Evolutionary conservation across 371 early-diverging fungal species (phyloP).

Genomic region (Rhizomucor miehei): DNA sequence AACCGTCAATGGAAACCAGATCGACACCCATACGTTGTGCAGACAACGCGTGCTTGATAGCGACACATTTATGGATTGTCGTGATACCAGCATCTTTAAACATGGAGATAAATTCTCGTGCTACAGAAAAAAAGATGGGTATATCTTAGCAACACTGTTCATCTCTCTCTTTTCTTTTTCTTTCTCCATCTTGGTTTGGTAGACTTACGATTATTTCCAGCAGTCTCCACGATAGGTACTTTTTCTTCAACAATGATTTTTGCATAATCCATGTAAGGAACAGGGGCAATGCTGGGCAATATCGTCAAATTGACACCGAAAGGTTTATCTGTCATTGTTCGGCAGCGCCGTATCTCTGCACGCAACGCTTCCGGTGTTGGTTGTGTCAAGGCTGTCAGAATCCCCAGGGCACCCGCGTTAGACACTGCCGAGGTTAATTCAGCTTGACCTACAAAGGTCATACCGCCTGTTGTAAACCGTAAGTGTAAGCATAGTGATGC

Average conservation of each 20-base stretch:
- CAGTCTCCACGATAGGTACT: constrained; percentile 76
- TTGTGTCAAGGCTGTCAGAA: constrained; percentile 85
- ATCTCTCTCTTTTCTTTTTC: not conserved
- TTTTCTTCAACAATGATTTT: constrained; percentile 73
- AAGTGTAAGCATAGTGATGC: too few relatives aligned
- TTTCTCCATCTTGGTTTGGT: not conserved
- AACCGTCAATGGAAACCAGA: constrained; percentile 74
- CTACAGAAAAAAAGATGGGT: constrained; percentile 20
- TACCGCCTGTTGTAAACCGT: too few relatives aligned
- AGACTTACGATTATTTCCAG: constrained; percentile 61
- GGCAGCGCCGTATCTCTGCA: constrained; percentile 69
- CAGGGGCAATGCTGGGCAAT: constrained; percentile 62
- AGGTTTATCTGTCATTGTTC: constrained; percentile 71
- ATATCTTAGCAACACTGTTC: too few relatives aligned
- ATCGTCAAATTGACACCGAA: constrained; percentile 80
- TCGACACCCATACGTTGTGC: constrained; percentile 65
- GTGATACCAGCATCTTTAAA: constrained; percentile 75
- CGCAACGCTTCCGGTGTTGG: constrained; percentile 80
- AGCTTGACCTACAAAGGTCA: constrained; percentile 60
- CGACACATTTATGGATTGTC: constrained; percentile 77
- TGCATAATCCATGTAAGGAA: constrained; percentile 77
- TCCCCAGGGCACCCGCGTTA: constrained; percentile 97
- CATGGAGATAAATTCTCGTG: constrained; percentile 68
- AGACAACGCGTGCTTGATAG: constrained; percentile 71
- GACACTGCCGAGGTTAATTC: constrained; percentile 87